phyloP scores from a whole-genome alignment of 2,329 filamentous ascomycete species.

The Arthrobotrys pseudoclavata region DNA sequence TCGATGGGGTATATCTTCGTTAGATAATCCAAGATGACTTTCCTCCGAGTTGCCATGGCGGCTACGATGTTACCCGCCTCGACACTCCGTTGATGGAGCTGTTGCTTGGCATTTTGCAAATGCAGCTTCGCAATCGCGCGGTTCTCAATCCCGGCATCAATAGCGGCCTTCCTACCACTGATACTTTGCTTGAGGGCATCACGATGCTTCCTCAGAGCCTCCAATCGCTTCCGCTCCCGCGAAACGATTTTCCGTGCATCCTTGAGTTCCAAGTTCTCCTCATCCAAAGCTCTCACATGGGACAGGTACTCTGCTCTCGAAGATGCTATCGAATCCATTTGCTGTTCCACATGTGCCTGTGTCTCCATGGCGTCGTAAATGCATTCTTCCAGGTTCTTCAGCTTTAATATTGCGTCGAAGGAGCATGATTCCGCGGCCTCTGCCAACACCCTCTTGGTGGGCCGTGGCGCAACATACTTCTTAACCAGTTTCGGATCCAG shows the following conservation, averaged over 20 bases:
- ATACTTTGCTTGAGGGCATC: constrained; percentile 79
- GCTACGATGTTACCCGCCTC: constrained; percentile 73
- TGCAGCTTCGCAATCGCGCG: constrained; percentile 74
- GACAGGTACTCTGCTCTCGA: constrained; percentile 43
- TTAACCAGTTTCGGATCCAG: constrained; percentile 64
- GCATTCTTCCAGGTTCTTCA: constrained; percentile 76
- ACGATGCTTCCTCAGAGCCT: constrained; percentile 73
- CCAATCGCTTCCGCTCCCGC: constrained; percentile 76
- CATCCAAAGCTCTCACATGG: constrained; percentile 37
- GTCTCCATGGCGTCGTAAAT: constrained; percentile 76
- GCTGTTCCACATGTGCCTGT: constrained; percentile 72
- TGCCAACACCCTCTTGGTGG: constrained; percentile 64
- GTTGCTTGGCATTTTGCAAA: constrained; percentile 74
- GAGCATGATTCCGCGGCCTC: constrained; percentile 70
- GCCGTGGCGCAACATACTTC: constrained; percentile 65
- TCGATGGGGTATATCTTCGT: constrained; percentile 83
- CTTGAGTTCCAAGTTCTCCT: constrained; percentile 64
- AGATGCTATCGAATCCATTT: constrained; percentile 70
- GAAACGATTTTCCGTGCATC: constrained; percentile 71
- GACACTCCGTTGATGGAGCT: constrained; percentile 72
- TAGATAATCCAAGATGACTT: constrained; percentile 88
- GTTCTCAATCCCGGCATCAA: constrained; percentile 73
- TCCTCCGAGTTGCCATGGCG: constrained; percentile 84
- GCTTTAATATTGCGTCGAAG: constrained; percentile 75
- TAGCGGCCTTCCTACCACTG: constrained; percentile 75